Evolutionary conservation across 176 grass and related monocot genomes (phyloP).

Genomic region (Raddia distichophylla): DNA sequence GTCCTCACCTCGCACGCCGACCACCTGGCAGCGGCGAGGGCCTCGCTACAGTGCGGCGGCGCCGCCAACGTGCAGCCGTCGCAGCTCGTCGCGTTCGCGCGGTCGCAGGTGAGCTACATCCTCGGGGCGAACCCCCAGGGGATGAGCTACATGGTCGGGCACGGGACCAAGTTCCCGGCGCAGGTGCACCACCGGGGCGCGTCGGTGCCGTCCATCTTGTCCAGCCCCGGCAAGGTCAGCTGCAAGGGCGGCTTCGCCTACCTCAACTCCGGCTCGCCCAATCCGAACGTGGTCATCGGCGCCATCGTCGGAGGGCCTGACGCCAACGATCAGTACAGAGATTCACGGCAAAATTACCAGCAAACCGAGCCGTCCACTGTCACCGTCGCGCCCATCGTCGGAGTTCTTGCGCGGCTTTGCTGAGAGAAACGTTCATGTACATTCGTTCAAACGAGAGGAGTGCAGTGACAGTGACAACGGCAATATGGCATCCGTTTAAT

Average conservation of each 20-base stretch:
- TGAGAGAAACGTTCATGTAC: background rate
- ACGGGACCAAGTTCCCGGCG: slow-evolving; percentile 39
- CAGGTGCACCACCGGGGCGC: slow-evolving; percentile 79
- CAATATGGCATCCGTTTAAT: background rate
- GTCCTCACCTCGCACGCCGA: slow-evolving; percentile 56
- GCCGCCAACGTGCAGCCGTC: background rate
- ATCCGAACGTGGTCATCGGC: slow-evolving; percentile 69
- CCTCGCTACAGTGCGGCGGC: slow-evolving; percentile 41
- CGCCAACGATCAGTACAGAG: slow-evolving; percentile 49
- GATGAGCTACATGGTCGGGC: slow-evolving; percentile 96
- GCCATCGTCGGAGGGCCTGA: slow-evolving; percentile 72
- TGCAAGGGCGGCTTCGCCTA: slow-evolving; percentile 55
- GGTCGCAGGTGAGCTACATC: slow-evolving; percentile 64
- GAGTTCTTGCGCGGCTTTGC: slow-evolving; percentile 63
- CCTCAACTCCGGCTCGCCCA: slow-evolving; percentile 33
- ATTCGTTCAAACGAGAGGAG: background rate
- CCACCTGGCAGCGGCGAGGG: slow-evolving; percentile 31
- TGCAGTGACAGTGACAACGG: background rate
- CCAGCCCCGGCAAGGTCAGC: slow-evolving; percentile 16
- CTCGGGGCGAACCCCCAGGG: slow-evolving; percentile 57
- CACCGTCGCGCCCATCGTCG: slow-evolving; percentile 62
- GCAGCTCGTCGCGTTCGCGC: slow-evolving; percentile 44
- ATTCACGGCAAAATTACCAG: slow-evolving; percentile 47
- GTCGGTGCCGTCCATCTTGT: slow-evolving; percentile 63
- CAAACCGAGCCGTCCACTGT: slow-evolving; percentile 58